Evolutionary conservation across 2,329 filamentous ascomycete genomes (phyloP).

Genomic region (Reticulascus tulasneorum): DNA sequence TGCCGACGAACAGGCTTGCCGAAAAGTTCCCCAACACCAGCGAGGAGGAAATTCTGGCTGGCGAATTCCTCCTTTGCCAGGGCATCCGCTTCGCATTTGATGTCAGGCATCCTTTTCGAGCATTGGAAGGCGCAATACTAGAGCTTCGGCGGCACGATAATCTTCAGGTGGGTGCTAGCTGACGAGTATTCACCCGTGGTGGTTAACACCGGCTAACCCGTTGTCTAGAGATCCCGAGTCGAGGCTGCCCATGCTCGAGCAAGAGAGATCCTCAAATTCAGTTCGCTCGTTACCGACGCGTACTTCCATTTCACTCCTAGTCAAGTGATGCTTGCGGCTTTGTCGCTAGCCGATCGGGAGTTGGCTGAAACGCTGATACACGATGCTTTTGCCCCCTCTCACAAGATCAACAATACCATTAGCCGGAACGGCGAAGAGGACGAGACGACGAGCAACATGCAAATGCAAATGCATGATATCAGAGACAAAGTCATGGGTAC

Average conservation of each 20-base stretch:
- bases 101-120: slow-evolving; percentile 84
- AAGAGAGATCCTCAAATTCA: slow-evolving; percentile 69
- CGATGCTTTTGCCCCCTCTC: slow-evolving; percentile 23
- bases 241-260: slow-evolving; percentile 67
- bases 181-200: neutral
- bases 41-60: slow-evolving; percentile 78
- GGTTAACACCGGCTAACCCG: neutral
- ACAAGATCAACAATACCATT: no score
- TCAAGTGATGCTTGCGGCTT: slow-evolving; percentile 84
- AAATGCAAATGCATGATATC: slow-evolving; percentile 16
- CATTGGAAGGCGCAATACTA: slow-evolving; percentile 80
- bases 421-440: slow-evolving; percentile 9
- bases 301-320: slow-evolving; percentile 95
- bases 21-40: slow-evolving; percentile 67
- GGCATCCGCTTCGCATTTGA: slow-evolving; percentile 92
- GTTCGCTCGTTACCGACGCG: slow-evolving; percentile 84
- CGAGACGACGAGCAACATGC: slow-evolving; percentile 20
- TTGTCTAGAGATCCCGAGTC: slow-evolving; percentile 35
- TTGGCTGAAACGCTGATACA: slow-evolving; percentile 49
- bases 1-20: slow-evolving; percentile 47
- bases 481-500: slow-evolving; percentile 46
- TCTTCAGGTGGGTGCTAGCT: slow-evolving; percentile 43
- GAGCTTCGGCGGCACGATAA: slow-evolving; percentile 69
- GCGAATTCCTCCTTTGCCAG: slow-evolving; percentile 90
- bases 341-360: slow-evolving; percentile 69